Conservation (phyloP, 441 rosid genomes). For the Pelargonium cotyledonis region DNA sequence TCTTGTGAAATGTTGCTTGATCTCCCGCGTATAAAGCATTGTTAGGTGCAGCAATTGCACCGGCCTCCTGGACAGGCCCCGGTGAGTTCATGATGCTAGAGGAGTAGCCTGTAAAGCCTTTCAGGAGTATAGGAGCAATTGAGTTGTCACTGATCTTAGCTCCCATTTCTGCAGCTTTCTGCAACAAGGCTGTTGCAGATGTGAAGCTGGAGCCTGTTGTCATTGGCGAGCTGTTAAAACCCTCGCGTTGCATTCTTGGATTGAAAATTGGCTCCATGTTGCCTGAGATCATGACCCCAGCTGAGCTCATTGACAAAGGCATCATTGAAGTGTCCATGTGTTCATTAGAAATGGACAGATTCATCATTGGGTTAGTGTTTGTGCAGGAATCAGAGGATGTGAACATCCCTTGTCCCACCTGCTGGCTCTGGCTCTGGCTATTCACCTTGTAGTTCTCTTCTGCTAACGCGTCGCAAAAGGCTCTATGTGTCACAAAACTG, state of each 20-base stretch:
- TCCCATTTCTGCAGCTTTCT: conserved; percentile 60
- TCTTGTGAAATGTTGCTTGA: conserved; percentile 20
- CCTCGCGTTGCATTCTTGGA: conserved; percentile 19
- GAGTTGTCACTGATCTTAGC: conserved; percentile 44
- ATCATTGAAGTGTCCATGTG: conserved; percentile 22
- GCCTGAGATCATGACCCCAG: conserved; percentile 26
- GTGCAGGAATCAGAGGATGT: conserved; percentile 31
- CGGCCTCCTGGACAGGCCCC: conserved; percentile 26
- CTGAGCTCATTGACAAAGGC: conserved; percentile 31
- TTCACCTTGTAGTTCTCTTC: conserved; percentile 38
- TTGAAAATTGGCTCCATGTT: conserved; percentile 28
- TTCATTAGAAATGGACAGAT: conserved; percentile 25
- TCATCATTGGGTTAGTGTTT: conserved; percentile 27
- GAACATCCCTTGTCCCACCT: conserved; percentile 26
- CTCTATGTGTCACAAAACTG: conserved; percentile 56
- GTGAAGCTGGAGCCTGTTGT: conserved; percentile 27
- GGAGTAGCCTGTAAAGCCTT: conserved; percentile 44
- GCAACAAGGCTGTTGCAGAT: conserved; percentile 54
- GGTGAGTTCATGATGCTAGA: conserved; percentile 22
- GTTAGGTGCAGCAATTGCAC: conserved; percentile 12
- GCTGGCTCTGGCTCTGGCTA: conserved; percentile 20
- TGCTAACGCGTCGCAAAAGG: conserved; percentile 55
- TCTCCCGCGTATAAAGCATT: conserved; percentile 19
- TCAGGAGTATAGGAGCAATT: conserved; percentile 39
- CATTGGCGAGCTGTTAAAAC: conserved; percentile 16